Base-by-base conservation (phyloP, 2,329 filamentous ascomycete species). In the Stemphylium lycopersici region DNA sequence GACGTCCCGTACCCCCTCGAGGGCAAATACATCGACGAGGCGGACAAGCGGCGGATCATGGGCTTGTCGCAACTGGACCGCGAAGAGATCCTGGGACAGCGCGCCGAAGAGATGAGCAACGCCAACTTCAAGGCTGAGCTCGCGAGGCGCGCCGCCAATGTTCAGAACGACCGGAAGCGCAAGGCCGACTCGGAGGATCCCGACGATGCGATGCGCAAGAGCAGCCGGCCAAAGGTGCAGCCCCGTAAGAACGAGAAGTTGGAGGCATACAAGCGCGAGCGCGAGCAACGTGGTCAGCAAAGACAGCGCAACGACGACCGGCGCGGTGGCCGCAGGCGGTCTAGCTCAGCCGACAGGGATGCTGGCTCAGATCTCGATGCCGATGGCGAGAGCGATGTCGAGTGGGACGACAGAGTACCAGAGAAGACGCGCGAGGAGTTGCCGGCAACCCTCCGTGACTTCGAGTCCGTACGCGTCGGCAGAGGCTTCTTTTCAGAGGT, bases 21-120 rank as follows among this genome's bases (percentile, higher is more conserved):
- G 62, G 93, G 93, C 65, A 87, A 95, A 68, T 90, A 86, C 72
- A 81, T 84, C 56, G 83, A 86, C 67, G 79, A 78, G 54, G 79
- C 80, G 60, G 81, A 81, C 61, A 80, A 77, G 65, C 70, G 74
- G 8, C 64, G 89, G 46, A 95, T 99, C 58, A 87, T 95, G 83
- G 84, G 82, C 52, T 87, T 97, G 84, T 88, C 92, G 26, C 93
- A 98, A 78, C 88, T 98, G 46, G 88, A 96, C 71, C 89, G 93
- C 59, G 95, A 99, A 76, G 87, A 91, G 71, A 88, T 96, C 39
- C 84, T 99, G 6, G 93, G 92, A 16, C 90, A 96, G 64, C 91
- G 95, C 62, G 88, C 89, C 32, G 87, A 91, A 66, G 87, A 95
- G 73, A 88, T 93, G 53, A 90, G 95, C 69, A 87, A 87, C 47